Base-by-base conservation (phyloP, 352 stramenopile species). In the Vaucheria bursata region DNA sequence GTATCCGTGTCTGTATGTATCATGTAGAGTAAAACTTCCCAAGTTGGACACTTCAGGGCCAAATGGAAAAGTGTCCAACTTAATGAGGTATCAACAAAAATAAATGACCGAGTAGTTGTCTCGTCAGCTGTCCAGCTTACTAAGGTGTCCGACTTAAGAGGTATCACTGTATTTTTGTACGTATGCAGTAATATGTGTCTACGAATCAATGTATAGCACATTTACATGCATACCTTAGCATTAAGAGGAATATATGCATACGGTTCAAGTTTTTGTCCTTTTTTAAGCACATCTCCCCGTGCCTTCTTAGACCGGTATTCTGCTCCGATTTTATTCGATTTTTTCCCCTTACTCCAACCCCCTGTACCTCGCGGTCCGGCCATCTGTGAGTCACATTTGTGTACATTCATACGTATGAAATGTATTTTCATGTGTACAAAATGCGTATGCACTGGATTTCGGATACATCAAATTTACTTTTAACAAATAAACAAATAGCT, bases 211-310 rank as follows among this genome's bases (percentile, higher is more conserved):
- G 45, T 59, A 25, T 18, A 59, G 12, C 45, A 12, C 25, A 25
- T 18, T 25, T 25, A 25, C 45, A 59, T 25, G 45, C 45, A 18
- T 25, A 59, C 45, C 45, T 59, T 59, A 25, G 45, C 12, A 87
- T 98, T 92, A 59, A 98, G 86, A 71, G 93, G 94, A 77, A 98
- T 96, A 87, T 97, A 98, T 4, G 94, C 94, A 85, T 97, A 98
- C 70, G 94, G 94, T 82, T 98, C 93, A 35, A 97, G 91, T 86
- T 97, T 97, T 84, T 88, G 85, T 32, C 90, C 91, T 89, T 98
- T 97, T 84, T 95, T 96, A 87, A 94, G 97, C 34, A 97, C 88
- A 85, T 98, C 94, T 69, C 94, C 94, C 31, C 92, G 91, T 18
- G 94, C 92, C 87, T 97, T 98, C 87, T 96, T 97, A 0, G 89